A percentile compares a stretch with the other conserved stretches of the same genome.
Evolutionary conservation across 768 basidiomycete genomes (phyloP).

Genomic region (Kondoa subrosea): DNA sequence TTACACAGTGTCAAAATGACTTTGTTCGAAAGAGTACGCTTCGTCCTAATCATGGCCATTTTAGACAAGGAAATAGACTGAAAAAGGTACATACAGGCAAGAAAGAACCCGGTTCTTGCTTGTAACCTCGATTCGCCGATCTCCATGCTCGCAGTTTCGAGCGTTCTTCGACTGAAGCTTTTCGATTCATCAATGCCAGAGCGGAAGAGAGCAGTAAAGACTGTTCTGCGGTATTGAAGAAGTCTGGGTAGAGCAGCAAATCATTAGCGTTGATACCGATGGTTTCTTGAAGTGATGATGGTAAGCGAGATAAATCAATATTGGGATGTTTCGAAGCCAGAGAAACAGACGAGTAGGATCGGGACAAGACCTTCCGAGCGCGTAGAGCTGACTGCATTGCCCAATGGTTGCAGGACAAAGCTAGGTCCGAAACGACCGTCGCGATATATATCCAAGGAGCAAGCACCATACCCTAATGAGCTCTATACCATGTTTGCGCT

Average conservation of each 20-base stretch:
- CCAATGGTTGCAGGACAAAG: too few species aligned
- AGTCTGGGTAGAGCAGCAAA: constrained; percentile 1
- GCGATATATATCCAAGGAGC: too few species aligned
- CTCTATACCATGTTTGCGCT: not conserved
- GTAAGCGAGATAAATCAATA: not conserved
- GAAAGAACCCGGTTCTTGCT: not conserved
- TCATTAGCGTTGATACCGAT: not conserved
- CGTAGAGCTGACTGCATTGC: too few species aligned
- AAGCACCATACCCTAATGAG: too few species aligned
- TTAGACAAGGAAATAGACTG: not conserved
- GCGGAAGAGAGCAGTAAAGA: not conserved
- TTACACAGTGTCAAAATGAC: not conserved
- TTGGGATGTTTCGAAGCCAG: too few species aligned
- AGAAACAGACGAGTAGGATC: too few species aligned
- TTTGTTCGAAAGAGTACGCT: constrained; percentile 1
- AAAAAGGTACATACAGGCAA: not conserved
- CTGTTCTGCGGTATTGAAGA: not conserved
- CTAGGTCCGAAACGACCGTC: too few species aligned
- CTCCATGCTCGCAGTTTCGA: not conserved
- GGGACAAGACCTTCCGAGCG: too few species aligned
- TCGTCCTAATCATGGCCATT: not conserved
- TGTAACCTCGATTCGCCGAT: not conserved
- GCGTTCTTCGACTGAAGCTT: not conserved
- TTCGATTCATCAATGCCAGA: not conserved
- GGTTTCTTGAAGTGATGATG: not conserved